A percentile compares a stretch with the other conserved stretches of the same genome.
phyloP scores from a whole-genome alignment of 352 stramenopile species.

The Phytopythium cucurbitacearum region DNA sequence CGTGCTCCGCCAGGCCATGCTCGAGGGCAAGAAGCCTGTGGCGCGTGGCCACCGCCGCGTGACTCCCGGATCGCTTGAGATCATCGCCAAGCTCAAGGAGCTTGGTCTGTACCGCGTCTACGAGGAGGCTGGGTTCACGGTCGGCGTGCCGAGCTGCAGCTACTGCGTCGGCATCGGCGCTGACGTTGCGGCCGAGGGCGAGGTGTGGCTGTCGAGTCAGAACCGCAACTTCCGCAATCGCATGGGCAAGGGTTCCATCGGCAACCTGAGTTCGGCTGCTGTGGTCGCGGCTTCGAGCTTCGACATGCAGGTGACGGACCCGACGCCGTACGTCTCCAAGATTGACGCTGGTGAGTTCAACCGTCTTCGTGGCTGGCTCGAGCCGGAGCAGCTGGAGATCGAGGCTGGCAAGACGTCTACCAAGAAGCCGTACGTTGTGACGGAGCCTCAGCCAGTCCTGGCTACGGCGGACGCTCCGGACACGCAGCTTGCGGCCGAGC shows the following conservation, averaged over 20 bases:
- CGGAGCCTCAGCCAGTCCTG: constrained; percentile 41
- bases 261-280: constrained; percentile 64
- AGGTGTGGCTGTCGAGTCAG: constrained; percentile 80
- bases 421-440: constrained; percentile 35
- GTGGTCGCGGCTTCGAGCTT: constrained; percentile 76
- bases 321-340: constrained; percentile 52
- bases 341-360: constrained; percentile 75
- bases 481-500: constrained; percentile 44
- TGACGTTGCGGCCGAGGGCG: constrained; percentile 62
- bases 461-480: constrained; percentile 18
- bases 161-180: constrained; percentile 82
- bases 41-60: constrained; percentile 54
- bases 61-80: constrained; percentile 74
- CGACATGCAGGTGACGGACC: constrained; percentile 70
- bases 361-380: constrained; percentile 73
- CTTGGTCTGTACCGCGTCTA: constrained; percentile 70
- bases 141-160: constrained; percentile 72
- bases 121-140: constrained; percentile 72
- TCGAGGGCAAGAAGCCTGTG: constrained; percentile 52
- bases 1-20: constrained; percentile 70
- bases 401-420: constrained; percentile 5
- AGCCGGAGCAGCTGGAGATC: constrained; percentile 17
- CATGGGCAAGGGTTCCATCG: constrained; percentile 80
- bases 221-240: constrained; percentile 87
- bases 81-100: constrained; percentile 56